phyloP scores from a whole-genome alignment of 2,329 filamentous ascomycete species.

The Pseudopithomyces chartarum region DNA sequence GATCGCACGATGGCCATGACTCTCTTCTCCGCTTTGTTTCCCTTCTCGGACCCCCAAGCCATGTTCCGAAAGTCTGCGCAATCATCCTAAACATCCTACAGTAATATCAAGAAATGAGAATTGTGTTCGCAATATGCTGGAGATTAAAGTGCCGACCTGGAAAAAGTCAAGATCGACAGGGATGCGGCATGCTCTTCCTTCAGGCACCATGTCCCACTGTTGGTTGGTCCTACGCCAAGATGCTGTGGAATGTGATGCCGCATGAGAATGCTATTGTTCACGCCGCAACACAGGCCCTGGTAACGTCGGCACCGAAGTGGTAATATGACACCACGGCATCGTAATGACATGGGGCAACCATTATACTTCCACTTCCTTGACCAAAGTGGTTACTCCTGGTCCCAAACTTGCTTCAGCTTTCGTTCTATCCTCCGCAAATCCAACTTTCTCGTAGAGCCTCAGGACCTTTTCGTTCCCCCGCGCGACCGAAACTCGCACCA shows the following conservation, averaged over 20 bases:
- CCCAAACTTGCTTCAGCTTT: not conserved
- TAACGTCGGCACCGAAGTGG: too few species aligned
- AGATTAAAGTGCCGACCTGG: too few species aligned
- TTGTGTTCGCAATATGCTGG: not conserved
- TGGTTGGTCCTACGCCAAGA: not conserved
- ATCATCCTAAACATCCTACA: too few species aligned
- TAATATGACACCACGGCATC: too few species aligned
- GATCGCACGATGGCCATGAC: too few species aligned
- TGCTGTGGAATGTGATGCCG: not conserved
- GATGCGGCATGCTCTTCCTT: not conserved
- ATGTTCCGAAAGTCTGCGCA: too few species aligned
- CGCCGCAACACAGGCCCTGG: too few species aligned
- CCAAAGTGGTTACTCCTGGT: not conserved
- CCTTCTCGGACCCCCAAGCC: too few species aligned
- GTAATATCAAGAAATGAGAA: too few species aligned
- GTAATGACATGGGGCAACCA: too few species aligned
- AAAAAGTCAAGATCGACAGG: not conserved
- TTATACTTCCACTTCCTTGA: not conserved
- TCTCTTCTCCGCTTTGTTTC: too few species aligned
- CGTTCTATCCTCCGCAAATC: conserved; percentile 20
- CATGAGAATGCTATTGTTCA: not conserved
- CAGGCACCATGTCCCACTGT: not conserved
- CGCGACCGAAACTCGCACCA: conserved; percentile 27
- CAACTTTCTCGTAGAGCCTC: conserved; percentile 29
- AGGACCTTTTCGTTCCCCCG: conserved; percentile 29